phyloP scores from a whole-genome alignment of 805 yeast genomes.

The Schwanniomyces yamadae region DNA sequence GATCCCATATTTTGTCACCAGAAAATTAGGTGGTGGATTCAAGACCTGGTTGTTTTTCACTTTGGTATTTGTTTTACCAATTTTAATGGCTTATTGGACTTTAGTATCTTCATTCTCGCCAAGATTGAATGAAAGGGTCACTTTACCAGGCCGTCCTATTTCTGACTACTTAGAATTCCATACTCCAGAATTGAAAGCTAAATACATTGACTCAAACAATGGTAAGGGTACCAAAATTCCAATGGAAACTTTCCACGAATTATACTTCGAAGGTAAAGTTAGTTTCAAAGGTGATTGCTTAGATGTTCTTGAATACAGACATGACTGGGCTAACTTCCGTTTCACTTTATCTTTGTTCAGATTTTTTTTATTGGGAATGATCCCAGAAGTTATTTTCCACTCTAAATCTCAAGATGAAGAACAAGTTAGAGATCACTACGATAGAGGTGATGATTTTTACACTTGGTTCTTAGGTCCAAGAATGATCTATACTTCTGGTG shows the following conservation, averaged over 20 bases:
- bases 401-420: slow-evolving; percentile 94
- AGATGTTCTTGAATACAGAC: slow-evolving; percentile 81
- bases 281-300: slow-evolving; percentile 84
- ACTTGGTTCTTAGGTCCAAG: slow-evolving; percentile 92
- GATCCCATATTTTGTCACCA: slow-evolving; percentile 62
- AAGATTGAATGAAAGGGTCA: slow-evolving; percentile 73
- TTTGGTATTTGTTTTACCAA: slow-evolving; percentile 59
- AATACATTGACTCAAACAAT: slow-evolving; percentile 52
- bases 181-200: slow-evolving; percentile 62
- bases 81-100: slow-evolving; percentile 83
- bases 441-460: slow-evolving; percentile 94
- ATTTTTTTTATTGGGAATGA: slow-evolving; percentile 81
- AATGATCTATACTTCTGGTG: slow-evolving; percentile 90
- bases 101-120: slow-evolving; percentile 75
- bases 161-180: slow-evolving; percentile 81
- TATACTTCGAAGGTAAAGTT: slow-evolving; percentile 80
- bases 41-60: slow-evolving; percentile 64
- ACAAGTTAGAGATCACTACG: slow-evolving; percentile 93
- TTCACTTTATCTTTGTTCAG: slow-evolving; percentile 77
- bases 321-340: slow-evolving; percentile 84
- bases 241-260: slow-evolving; percentile 88
- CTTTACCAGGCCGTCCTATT: slow-evolving; percentile 73
- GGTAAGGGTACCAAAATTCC: slow-evolving; percentile 78
- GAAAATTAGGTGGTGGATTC: slow-evolving; percentile 68
- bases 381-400: slow-evolving; percentile 91